Base-by-base conservation (phyloP, 345 rosid species). In the Litchi chinensis region DNA sequence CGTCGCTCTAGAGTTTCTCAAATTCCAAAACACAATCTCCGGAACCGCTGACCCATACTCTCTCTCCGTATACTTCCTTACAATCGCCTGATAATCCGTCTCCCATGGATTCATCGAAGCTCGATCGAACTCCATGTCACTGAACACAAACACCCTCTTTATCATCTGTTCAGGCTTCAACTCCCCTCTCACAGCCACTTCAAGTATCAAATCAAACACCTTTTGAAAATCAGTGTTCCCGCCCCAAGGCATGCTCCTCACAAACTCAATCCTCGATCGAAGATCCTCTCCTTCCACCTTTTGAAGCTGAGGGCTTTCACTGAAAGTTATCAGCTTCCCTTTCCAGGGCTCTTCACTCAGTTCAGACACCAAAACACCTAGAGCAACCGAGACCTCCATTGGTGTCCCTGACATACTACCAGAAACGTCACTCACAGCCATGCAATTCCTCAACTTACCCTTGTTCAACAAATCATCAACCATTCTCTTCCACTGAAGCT, bases 71-170 rank as follows among this genome's bases (percentile, higher is more conserved):
- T 41, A 89, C 74, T 91, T 93, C 73, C 75, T 90, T 71, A 0
- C 73, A 8, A 90, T 90, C 16, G 50, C 77, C 26, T 87, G 65
- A 32, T 89, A 76, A 71, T 91, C 87, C 0, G 91, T 89, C 67
- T 88, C 97, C 93, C 89, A 86, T 2, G 8, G 79, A 64, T 22
- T 70, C 0, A 6, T 0, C 0, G 88, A 83, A 0, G 90, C 93
- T 71, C 74, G 0, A 72, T 89, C 89, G 28, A 90, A 93, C 10
- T 89, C 93, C 96, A 93, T 93, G 74, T 87, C 94, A 44, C 92
- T 91, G 64, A 91, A 91, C 68, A 92, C 92, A 64, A 90, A 85
- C 48, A 88, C 82, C 80, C 86, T 79, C 78, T 84, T 89, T 6
- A 92, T 84, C 91, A 89, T 92, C 40, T 88, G 79, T 40, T 88